Conservation (phyloP, 2,329 filamentous ascomycete genomes). For the Atkinsonella hypoxylon region DNA sequence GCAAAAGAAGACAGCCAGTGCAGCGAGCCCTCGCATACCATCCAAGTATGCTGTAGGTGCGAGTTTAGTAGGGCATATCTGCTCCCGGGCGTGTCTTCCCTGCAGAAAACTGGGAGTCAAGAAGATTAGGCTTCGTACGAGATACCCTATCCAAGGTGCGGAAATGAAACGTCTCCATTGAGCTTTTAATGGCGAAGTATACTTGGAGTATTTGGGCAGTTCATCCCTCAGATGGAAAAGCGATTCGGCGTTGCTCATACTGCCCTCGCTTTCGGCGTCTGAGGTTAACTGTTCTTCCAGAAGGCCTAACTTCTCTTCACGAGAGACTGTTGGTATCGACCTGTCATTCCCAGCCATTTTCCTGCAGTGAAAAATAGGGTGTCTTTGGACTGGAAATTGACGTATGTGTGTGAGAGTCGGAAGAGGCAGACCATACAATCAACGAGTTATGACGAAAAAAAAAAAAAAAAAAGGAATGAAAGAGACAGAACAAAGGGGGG, state of each 20-base stretch:
- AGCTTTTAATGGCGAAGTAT: slow-evolving; percentile 16
- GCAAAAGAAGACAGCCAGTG: slow-evolving; percentile 44
- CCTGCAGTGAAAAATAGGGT: slow-evolving; percentile 10
- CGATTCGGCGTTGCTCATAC: slow-evolving; percentile 27
- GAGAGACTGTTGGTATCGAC: slow-evolving; percentile 21
- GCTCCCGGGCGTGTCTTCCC: slow-evolving; percentile 28
- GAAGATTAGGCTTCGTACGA: slow-evolving; percentile 30
- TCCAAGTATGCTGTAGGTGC: slow-evolving; percentile 45
- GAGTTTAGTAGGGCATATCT: slow-evolving; percentile 28
- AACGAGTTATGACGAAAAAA: neutral
- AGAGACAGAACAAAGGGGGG: neutral
- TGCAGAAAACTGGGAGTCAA: slow-evolving; percentile 43
- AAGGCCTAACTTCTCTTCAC: slow-evolving; percentile 33
- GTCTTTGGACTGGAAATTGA: neutral
- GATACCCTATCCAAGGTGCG: slow-evolving; percentile 24
- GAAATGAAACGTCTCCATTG: slow-evolving; percentile 18
- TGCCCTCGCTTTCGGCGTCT: slow-evolving; percentile 31
- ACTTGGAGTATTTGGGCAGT: slow-evolving; percentile 4
- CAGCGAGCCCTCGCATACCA: slow-evolving; percentile 44
- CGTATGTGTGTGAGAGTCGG: neutral
- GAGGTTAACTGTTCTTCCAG: slow-evolving; percentile 32
- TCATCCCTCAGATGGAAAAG: slow-evolving; percentile 15
- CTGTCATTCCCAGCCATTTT: slow-evolving; percentile 30
- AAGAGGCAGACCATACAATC: neutral
- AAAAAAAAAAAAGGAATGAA: neutral